Conservation (phyloP, 805 yeast species). For the Schwanniomyces yamadae region DNA sequence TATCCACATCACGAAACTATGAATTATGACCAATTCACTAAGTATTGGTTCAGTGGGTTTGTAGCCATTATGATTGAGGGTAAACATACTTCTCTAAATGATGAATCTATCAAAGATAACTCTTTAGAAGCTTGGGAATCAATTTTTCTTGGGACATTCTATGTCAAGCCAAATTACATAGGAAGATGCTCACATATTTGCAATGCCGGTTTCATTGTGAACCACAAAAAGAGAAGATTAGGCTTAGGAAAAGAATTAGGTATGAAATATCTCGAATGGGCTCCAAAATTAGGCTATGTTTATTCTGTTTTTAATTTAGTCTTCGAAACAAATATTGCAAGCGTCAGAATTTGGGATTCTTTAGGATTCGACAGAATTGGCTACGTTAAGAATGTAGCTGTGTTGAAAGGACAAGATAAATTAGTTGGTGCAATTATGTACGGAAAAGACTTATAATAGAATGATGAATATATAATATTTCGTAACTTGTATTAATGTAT, state of each 20-base stretch:
- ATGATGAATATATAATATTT: neutral
- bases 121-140: constrained; percentile 44
- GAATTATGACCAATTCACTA: constrained; percentile 48
- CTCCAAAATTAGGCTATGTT: constrained; percentile 73
- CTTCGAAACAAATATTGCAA: constrained; percentile 75
- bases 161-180: constrained; percentile 80
- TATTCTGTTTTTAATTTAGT: constrained; percentile 88
- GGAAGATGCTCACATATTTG: constrained; percentile 87
- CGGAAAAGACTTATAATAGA: constrained; percentile 55
- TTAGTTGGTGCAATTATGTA: constrained; percentile 76
- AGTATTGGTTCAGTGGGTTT: constrained; percentile 68
- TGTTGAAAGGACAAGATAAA: constrained; percentile 59
- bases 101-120: constrained; percentile 30
- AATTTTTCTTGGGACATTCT: constrained; percentile 67
- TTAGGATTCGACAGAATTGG: constrained; percentile 84
- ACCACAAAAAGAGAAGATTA: constrained; percentile 55
- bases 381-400: constrained; percentile 67
- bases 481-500: neutral
- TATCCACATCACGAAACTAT: constrained; percentile 58
- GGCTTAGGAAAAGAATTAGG: constrained; percentile 76
- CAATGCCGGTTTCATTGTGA: constrained; percentile 84
- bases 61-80: constrained; percentile 59
- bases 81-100: constrained; percentile 14
- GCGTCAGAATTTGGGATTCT: constrained; percentile 75
- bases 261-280: constrained; percentile 62